Evolutionary conservation across 495 filamentous ascomycete genomes (phyloP).

Genomic region (Penicillium coprophilum): DNA sequence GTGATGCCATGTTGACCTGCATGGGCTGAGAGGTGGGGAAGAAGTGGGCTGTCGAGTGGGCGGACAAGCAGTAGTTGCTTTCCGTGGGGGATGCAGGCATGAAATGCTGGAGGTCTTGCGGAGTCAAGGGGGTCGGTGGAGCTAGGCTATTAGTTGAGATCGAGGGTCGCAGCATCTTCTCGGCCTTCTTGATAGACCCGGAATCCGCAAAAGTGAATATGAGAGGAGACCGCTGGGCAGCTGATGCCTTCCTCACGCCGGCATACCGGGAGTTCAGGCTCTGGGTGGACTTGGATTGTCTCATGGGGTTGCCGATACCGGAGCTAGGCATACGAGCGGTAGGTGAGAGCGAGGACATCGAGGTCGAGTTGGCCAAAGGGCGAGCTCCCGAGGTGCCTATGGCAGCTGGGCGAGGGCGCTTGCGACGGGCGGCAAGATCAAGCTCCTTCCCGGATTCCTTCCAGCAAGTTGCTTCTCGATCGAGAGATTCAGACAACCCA

Average conservation of each 20-base stretch:
- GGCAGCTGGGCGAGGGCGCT: slow-evolving; percentile 53
- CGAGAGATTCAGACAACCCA: slow-evolving; percentile 28
- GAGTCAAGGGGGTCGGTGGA: slow-evolving; percentile 50
- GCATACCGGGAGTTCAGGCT: slow-evolving; percentile 50
- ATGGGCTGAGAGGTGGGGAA: slow-evolving; percentile 46
- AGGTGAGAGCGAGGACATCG: slow-evolving; percentile 44
- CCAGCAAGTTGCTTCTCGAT: slow-evolving; percentile 34
- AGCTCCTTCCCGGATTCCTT: slow-evolving; percentile 47
- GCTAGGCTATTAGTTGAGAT: slow-evolving; percentile 41
- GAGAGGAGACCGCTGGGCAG: slow-evolving; percentile 54
- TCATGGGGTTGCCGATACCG: slow-evolving; percentile 40
- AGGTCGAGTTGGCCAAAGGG: slow-evolving; percentile 40
- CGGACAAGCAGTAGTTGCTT: slow-evolving; percentile 42
- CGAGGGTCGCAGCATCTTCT: slow-evolving; percentile 41
- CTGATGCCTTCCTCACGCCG: slow-evolving; percentile 51
- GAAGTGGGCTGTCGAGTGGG: slow-evolving; percentile 38
- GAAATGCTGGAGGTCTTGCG: slow-evolving; percentile 46
- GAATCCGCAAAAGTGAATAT: slow-evolving; percentile 51
- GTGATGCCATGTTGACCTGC: slow-evolving; percentile 50
- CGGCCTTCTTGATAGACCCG: slow-evolving; percentile 42
- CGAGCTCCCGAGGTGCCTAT: slow-evolving; percentile 46
- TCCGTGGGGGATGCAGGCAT: slow-evolving; percentile 42
- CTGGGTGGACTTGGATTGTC: slow-evolving; percentile 56
- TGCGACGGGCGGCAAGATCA: slow-evolving; percentile 55
- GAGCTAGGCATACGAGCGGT: slow-evolving; percentile 39